These are phyloP conservation scores for Saururus chinensis DNA, from an alignment of 164 flowering plant genomes.

Conservation along the genomic window DNA sequence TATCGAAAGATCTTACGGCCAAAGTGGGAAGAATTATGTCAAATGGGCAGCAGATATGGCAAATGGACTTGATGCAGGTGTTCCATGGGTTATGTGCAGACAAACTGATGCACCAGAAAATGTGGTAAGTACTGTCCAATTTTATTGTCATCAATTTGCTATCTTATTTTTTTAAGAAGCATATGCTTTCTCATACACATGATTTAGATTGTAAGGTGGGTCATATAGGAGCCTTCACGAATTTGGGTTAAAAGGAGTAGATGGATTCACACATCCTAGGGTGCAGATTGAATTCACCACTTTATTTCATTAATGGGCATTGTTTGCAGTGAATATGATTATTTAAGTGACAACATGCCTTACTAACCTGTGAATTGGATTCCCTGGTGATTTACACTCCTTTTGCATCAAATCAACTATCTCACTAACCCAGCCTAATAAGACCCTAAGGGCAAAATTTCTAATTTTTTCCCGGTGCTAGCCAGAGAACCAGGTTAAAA, in stretches of 20 bases:
- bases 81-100: constrained; percentile 99
- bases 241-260: background rate
- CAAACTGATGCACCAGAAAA: constrained; percentile 80
- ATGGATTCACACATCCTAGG: background rate
- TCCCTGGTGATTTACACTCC: no score
- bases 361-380: no score
- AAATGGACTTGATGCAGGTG: constrained; percentile 74
- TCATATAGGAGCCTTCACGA: background rate
- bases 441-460: no score
- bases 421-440: no score
- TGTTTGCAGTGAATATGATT: no score
- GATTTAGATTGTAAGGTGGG: background rate
- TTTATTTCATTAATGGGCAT: no score
- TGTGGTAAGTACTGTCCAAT: constrained; percentile 18
- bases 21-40: constrained; percentile 60
- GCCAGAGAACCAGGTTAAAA: no score
- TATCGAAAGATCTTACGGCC: constrained; percentile 51
- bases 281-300: no score
- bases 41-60: constrained; percentile 95
- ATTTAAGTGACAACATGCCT: no score
- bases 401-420: no score
- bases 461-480: no score
- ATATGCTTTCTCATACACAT: background rate
- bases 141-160: background rate
- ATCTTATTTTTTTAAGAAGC: background rate